Conservation (phyloP, 305 asterid genomes). For the Fraxinus latifolia region DNA sequence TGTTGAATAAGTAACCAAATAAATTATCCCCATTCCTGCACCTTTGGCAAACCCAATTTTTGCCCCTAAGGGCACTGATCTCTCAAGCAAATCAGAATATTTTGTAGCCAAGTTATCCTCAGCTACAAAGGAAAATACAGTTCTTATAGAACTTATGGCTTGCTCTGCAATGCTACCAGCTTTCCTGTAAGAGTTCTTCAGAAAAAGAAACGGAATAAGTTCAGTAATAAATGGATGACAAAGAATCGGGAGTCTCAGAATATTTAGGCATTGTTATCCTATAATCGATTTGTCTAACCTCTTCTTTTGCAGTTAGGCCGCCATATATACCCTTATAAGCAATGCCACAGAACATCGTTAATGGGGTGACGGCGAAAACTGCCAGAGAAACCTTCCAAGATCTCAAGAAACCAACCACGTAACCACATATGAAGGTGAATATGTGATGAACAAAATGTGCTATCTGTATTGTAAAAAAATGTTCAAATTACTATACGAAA, state of each 20-base stretch:
- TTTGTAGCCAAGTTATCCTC: conserved; percentile 67
- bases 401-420: conserved; percentile 55
- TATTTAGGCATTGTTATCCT: neutral
- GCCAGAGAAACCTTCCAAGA: conserved; percentile 72
- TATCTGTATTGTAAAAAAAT: conserved; percentile 48
- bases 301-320: conserved; percentile 77
- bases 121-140: conserved; percentile 74
- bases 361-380: conserved; percentile 78
- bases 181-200: conserved; percentile 63
- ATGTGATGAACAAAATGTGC: conserved; percentile 79
- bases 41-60: conserved; percentile 85
- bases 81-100: conserved; percentile 46
- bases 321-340: conserved; percentile 77
- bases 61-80: conserved; percentile 56
- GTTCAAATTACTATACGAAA: neutral
- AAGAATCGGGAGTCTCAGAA: neutral
- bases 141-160: conserved; percentile 70
- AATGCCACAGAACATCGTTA: conserved; percentile 76
- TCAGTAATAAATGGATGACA: conserved; percentile 11
- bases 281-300: conserved; percentile 38
- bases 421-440: conserved; percentile 75
- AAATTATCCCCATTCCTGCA: conserved; percentile 72
- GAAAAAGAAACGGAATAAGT: neutral
- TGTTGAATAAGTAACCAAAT: conserved; percentile 71
- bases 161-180: conserved; percentile 81